phyloP scores from a whole-genome alignment of 176 grass and related monocot species.

The Zoysia japonica region DNA sequence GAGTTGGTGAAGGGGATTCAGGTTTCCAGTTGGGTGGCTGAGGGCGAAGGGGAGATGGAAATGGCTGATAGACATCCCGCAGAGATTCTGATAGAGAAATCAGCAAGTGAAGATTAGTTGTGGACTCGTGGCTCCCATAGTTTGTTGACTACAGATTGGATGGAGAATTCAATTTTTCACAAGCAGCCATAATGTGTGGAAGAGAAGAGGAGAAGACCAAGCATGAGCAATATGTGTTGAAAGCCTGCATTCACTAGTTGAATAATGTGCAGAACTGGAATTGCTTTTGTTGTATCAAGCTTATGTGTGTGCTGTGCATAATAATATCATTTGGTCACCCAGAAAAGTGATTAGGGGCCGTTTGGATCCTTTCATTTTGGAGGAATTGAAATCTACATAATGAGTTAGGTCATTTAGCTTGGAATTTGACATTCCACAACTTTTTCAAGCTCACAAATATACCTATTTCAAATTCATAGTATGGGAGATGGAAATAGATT shows the following conservation, averaged over 20 bases:
- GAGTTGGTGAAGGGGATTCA: slow-evolving; percentile 37
- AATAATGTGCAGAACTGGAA: background rate
- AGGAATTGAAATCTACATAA: too few species aligned
- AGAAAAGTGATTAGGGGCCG: too few species aligned
- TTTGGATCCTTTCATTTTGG: too few species aligned
- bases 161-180: slow-evolving; percentile 38
- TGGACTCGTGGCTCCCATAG: slow-evolving; percentile 38
- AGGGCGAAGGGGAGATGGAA: background rate
- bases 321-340: too few species aligned
- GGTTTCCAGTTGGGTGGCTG: too few species aligned
- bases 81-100: slow-evolving; percentile 34
- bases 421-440: too few species aligned
- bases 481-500: too few species aligned
- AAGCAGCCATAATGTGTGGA: slow-evolving; percentile 43
- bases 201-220: slow-evolving; percentile 45
- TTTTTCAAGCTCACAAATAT: too few species aligned
- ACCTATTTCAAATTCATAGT: too few species aligned
- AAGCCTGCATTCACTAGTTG: slow-evolving; percentile 30
- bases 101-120: slow-evolving; percentile 24
- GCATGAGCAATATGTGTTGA: slow-evolving; percentile 42
- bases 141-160: slow-evolving; percentile 42
- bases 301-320: too few species aligned
- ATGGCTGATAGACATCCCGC: slow-evolving; percentile 17
- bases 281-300: too few species aligned
- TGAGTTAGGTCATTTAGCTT: too few species aligned